Base-by-base conservation (phyloP, 2,329 filamentous ascomycete genomes). In the Bipolaris gigantea region DNA sequence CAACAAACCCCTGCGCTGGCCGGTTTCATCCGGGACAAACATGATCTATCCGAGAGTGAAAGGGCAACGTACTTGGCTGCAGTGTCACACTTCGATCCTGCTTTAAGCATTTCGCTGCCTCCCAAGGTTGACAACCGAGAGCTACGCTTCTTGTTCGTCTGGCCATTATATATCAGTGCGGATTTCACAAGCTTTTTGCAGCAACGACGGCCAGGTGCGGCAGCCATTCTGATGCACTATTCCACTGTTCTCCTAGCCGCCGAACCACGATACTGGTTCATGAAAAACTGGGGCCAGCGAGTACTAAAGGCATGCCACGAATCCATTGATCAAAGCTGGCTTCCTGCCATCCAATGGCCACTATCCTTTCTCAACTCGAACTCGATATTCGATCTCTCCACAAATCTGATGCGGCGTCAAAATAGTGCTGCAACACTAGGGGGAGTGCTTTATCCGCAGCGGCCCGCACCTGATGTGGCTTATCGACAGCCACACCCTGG, bases 151-250 rank as follows among this genome's bases (percentile, higher is more conserved):
- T 53, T 71, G 36, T 74, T 68, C 42, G 65, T 66, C 32, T 78
- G 75, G 76, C 75, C 76, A 7, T 60, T 75, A 33, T 66, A 70
- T 8, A 55, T 78, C 5, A 60, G 63, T 5, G 49, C 65, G 1
- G 68, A 61, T 5, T 78, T 73, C 48, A 51, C 74, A 16, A 50
- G 54, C 1, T 49, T 71, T 40, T 51, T 77, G 1, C 67, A 68
- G 5, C 60, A 69, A 34, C 60, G 62, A 19, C 63, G 73, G 15
- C 64, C 73, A 7, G 69, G 66, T 1, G 72, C 74, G 2, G 56
- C 79, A 18, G 66, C 73, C 2, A 53, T 78, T 19, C 50, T 78
- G 13, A 72, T 75, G 40, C 66, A 75, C 48, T 79, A 75, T 52
- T 67, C 71, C 13, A 64, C 73, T 11, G 57, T 75, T 7, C 57